Conservation (phyloP, 176 grass and related monocot species). For the Raddia distichophylla region DNA sequence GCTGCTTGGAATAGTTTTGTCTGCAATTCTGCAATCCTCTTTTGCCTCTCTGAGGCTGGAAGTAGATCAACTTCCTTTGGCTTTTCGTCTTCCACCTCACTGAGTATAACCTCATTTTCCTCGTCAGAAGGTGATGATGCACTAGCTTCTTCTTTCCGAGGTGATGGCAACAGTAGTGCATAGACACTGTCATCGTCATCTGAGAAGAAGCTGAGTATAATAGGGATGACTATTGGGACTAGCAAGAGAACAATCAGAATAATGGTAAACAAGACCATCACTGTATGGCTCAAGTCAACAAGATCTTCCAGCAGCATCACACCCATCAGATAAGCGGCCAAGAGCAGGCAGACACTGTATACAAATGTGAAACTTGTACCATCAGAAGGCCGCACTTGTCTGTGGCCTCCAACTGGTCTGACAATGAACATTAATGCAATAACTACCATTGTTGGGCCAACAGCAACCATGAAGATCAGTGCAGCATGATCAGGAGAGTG, state of each 20-base stretch:
- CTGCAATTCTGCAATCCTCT: conserved; percentile 87
- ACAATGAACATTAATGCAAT: conserved; percentile 86
- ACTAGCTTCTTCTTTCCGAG: conserved; percentile 52
- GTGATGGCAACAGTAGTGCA: conserved; percentile 54
- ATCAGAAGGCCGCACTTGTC: conserved; percentile 69
- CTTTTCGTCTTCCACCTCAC: conserved; percentile 86
- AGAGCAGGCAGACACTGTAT: conserved; percentile 73
- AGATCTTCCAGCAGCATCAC: conserved; percentile 89
- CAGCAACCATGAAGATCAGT: conserved; percentile 86
- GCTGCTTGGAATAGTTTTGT: conserved; percentile 72
- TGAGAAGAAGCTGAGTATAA: conserved; percentile 62
- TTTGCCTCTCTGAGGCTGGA: conserved; percentile 83
- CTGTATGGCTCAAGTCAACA: conserved; percentile 54
- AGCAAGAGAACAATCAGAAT: conserved; percentile 59
- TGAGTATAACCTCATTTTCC: conserved; percentile 77
- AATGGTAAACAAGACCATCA: conserved; percentile 55
- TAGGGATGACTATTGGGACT: conserved; percentile 73
- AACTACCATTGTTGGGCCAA: conserved; percentile 73
- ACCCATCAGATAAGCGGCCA: conserved; percentile 82
- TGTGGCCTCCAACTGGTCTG: conserved; percentile 79
- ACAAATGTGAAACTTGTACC: conserved; percentile 76
- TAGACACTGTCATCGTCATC: conserved; percentile 38
- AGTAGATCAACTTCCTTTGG: conserved; percentile 86
- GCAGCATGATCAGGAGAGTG: conserved; percentile 56
- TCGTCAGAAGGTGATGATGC: conserved; percentile 44